Evolutionary conservation across 768 basidiomycete genomes (phyloP).

Genomic region (Rhizopogon vulgaris): DNA sequence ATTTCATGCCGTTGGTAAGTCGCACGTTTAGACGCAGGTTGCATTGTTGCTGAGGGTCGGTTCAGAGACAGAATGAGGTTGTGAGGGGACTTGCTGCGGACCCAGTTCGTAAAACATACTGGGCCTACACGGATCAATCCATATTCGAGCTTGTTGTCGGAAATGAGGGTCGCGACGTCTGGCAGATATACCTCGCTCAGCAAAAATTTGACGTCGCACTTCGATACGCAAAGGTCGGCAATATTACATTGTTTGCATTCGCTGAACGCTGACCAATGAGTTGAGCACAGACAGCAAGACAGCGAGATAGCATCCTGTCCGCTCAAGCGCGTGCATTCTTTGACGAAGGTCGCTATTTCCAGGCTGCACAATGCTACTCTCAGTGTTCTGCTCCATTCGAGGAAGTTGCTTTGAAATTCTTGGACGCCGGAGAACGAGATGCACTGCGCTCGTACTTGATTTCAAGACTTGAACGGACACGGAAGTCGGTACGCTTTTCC

Average conservation of each 20-base stretch:
- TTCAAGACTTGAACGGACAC: slow-evolving; percentile 78
- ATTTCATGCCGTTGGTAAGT: slow-evolving; percentile 71
- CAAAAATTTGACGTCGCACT: slow-evolving; percentile 75
- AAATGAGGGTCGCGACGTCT: slow-evolving; percentile 92
- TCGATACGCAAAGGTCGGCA: slow-evolving; percentile 70
- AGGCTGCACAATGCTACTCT: slow-evolving; percentile 88
- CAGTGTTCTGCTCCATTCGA: slow-evolving; percentile 87
- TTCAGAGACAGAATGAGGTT: slow-evolving; percentile 68
- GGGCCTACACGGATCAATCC: slow-evolving; percentile 87
- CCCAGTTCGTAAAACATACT: slow-evolving; percentile 83
- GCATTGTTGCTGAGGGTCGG: slow-evolving; percentile 4
- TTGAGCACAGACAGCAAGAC: slow-evolving; percentile 62
- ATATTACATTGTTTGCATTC: background rate
- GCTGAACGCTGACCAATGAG: background rate
- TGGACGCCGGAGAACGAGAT: slow-evolving; percentile 87
- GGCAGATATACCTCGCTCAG: slow-evolving; percentile 83
- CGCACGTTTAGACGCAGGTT: background rate
- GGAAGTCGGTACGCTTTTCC: slow-evolving; percentile 60
- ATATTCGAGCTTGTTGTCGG: slow-evolving; percentile 81
- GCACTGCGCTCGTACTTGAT: slow-evolving; percentile 86
- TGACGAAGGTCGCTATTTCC: slow-evolving; percentile 74
- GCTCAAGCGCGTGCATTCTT: slow-evolving; percentile 82
- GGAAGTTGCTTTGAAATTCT: slow-evolving; percentile 83
- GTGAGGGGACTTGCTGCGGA: slow-evolving; percentile 77
- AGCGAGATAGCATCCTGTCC: slow-evolving; percentile 78